Conservation (phyloP, 257 asterid genomes). For the Plectranthus barbatus region DNA sequence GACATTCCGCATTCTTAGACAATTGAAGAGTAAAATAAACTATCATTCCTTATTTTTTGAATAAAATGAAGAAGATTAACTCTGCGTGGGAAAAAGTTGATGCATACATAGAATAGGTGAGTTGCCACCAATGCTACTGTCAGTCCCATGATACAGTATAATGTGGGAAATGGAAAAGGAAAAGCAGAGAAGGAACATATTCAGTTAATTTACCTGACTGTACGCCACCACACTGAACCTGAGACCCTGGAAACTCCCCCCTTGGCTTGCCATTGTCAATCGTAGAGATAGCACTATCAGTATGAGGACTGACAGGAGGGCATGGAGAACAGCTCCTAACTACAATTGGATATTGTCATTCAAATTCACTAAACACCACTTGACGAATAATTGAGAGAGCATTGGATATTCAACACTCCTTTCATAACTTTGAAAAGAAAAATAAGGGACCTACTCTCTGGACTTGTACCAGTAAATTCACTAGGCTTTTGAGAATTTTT, state of each 20-base stretch:
- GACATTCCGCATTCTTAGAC: not conserved
- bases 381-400: not conserved
- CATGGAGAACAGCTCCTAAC: conserved; percentile 44
- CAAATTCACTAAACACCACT: conserved; percentile 1
- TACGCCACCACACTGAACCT: conserved; percentile 47
- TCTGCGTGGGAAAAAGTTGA: not conserved
- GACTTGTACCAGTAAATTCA: conserved; percentile 38
- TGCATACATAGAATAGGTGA: conserved; percentile 1
- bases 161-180: not conserved
- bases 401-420: not conserved
- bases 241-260: conserved; percentile 66
- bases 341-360: conserved; percentile 15
- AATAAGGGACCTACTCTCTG: conserved; percentile 48
- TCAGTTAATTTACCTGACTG: conserved; percentile 48
- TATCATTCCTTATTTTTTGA: not conserved
- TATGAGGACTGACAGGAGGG: conserved; percentile 34
- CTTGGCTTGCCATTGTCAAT: conserved; percentile 28
- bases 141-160: not conserved
- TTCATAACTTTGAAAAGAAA: not conserved
- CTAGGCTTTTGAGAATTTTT: conserved; percentile 38
- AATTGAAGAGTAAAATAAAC: not conserved
- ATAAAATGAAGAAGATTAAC: not conserved
- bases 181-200: not conserved
- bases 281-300: conserved; percentile 26
- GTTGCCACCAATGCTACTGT: not conserved